Evolutionary conservation across 148 eudicot genomes (phyloP), one percentile per base, ranked within the genome.

Genomic region (Nepenthes mirabilis): DNA sequence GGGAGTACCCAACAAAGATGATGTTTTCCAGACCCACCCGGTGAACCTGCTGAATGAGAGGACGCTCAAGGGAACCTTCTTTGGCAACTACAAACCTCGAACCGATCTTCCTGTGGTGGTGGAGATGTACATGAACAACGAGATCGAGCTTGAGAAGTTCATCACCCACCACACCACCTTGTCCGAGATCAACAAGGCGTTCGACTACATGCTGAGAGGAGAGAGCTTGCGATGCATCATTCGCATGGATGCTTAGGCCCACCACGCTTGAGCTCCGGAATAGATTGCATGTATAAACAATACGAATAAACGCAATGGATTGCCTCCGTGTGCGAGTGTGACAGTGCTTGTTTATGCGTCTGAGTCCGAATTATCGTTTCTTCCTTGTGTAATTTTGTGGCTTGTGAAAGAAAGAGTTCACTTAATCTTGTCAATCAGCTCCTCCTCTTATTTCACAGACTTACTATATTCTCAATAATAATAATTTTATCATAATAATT

Each of bases 81-180:
- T 68, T 32, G 83, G 83, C 2, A 76, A 79, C 75, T 76, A 71
- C 57, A 79, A 77, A 53, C 81, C 83, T 5, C 72, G 75, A 0
- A 65, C 79, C 6, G 87, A 82, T 45, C 57, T 82, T 11, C 82
- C 83, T 6, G 1, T 1, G 6, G 75, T 82, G 8, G 87, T 82
- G 45, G 87, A 82, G 80, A 74, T 76, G 68, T 82, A 82, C 77
- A 72, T 82, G 83, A 79, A 79, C 74, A 82, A 82, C 77, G 83
- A 79, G 40, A 37, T 79, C 34, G 83, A 79, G 60, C 56, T 82
- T 48, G 87, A 77, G 57, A 82, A 82, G 59, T 77, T 82, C 69
- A 77, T 82, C 34, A 79, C 87, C 32, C 87, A 82, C 53, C 79
- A 82, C 62, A 67, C 77, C 12, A 5, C 72, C 0, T 79, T 82